phyloP scores from a whole-genome alignment of 768 basidiomycete species.

The Chalciporus piperatus region DNA sequence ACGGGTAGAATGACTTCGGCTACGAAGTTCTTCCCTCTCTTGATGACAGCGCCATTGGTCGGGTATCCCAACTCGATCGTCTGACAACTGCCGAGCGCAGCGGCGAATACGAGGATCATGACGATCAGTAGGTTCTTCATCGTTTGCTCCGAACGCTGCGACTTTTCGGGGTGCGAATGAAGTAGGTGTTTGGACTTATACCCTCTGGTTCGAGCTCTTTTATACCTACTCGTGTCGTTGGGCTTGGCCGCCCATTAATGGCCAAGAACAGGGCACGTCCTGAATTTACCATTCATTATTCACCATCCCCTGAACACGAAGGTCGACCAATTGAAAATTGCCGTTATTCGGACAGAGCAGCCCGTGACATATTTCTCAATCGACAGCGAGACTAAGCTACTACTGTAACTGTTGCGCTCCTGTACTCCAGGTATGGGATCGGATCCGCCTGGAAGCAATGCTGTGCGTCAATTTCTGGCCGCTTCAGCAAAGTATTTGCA shows the following conservation, averaged over 20 bases:
- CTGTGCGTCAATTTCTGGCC: neutral
- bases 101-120: neutral
- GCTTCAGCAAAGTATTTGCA: neutral
- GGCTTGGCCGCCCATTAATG: too few species aligned
- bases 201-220: too few species aligned
- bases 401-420: conserved; percentile 17
- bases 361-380: neutral
- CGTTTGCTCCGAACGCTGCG: neutral
- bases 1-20: conserved; percentile 10
- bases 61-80: conserved; percentile 11
- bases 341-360: neutral
- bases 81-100: conserved; percentile 1
- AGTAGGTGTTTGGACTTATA: neutral
- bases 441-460: conserved; percentile 10
- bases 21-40: conserved; percentile 1
- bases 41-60: conserved; percentile 4
- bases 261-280: neutral
- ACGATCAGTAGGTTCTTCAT: conserved; percentile 2
- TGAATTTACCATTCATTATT: too few species aligned
- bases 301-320: neutral
- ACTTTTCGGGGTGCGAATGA: neutral
- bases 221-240: too few species aligned
- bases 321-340: neutral
- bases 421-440: conserved; percentile 20
- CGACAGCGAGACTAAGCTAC: neutral